Base-by-base conservation (phyloP, 1,284 basidiomycete genomes). In the Chalciporus piperatoides region DNA sequence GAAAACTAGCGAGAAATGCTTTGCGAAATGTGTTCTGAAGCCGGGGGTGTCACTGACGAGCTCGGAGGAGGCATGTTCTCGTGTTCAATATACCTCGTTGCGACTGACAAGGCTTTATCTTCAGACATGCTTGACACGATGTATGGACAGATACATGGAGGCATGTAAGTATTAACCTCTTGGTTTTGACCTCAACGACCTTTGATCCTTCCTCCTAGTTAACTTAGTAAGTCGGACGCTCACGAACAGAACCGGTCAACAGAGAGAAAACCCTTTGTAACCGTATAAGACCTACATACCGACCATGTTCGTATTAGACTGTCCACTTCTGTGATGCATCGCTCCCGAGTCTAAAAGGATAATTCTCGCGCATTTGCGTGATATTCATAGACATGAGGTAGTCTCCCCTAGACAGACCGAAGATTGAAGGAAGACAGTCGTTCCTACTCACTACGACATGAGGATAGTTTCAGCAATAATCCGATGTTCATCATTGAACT, bases 111-210 rank as follows among this genome's bases (percentile, higher is more conserved):
- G 49, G 25, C 24, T 38, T n/a, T n/a, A n/a, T n/a, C n/a, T 41
- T 11, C 35, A 90, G 88, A 83, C 80, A 17, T 92, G 90, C 61
- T 72, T 92, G 38, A 71, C 79, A 10, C 74, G 81, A 49, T 92
- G 90, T 64, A 74, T 90, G 60, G 87, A 90, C 50, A 78, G 89
- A 36, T 92, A 90, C 64, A 76, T 92, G 71, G 88, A 92, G 68
- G 86, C 87, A 44, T 92, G 89, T 91, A 61, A 73, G 88, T 55
- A 42, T 27, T 23, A 2, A 11, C 27, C 7, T 33, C 38, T 33
- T 17, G 39, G 42, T 14, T n/a, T 35, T n/a, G 38, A 44, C 14
- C 11, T 36, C 19, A 4, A 44, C 9, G 19, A 19, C 6, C 2
- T 2, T 44, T 52, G 38, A 59, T 36, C 3, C 33, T 10, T 21